Percentiles rank a stretch among this genome's conserved stretches.
phyloP scores from a whole-genome alignment of 169 alveolate species.

The Eimeria praecox region DNA sequence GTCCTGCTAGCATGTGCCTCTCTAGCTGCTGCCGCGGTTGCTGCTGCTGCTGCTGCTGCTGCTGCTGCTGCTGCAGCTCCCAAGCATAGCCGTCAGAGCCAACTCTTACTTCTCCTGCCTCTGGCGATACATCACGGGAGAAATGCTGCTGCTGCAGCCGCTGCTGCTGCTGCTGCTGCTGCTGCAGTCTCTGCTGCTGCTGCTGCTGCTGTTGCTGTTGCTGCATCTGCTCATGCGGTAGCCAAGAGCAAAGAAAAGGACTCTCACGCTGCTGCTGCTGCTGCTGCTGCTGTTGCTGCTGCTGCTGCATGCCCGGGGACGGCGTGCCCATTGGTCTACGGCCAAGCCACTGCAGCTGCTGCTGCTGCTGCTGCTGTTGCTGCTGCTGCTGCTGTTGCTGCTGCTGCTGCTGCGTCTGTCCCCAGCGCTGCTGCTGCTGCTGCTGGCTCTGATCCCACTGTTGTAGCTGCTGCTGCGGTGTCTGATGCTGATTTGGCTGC shows the following conservation, averaged over 20 bases:
- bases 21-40: constrained; percentile 6
- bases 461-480: neutral
- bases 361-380: constrained; percentile 2
- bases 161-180: constrained; percentile 37
- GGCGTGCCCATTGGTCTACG: neutral
- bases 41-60: neutral
- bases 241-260: neutral
- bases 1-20: neutral
- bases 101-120: neutral
- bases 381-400: neutral
- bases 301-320: neutral
- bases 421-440: neutral
- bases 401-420: neutral
- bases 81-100: neutral
- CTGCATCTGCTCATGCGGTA: neutral
- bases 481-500: neutral
- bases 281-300: neutral
- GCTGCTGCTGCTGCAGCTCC: neutral
- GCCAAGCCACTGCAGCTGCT: neutral
- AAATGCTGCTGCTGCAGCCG: neutral
- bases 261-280: neutral
- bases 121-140: neutral
- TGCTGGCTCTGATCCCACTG: neutral
- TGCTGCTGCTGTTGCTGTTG: constrained; percentile 20
- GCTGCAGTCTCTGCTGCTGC: constrained; percentile 7